Percentiles rank a stretch among this genome's conserved stretches.
phyloP scores from a whole-genome alignment of 2,329 filamentous ascomycete genomes.

The Arthrobotrys iridis region DNA sequence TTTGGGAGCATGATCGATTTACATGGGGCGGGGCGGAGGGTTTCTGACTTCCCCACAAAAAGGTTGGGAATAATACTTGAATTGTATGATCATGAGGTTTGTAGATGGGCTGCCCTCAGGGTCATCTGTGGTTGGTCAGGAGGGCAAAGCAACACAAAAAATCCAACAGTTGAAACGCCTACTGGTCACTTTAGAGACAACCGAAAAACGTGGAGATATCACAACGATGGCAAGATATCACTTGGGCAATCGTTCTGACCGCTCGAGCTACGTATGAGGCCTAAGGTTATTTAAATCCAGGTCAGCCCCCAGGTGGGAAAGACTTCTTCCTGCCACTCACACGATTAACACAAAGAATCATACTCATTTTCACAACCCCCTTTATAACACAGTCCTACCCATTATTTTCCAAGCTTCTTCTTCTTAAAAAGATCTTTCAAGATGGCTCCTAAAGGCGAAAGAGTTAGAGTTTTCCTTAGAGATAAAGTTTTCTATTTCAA shows the following conservation, averaged over 20 bases:
- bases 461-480: constrained; percentile 47
- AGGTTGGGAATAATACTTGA: neutral
- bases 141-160: constrained; percentile 53
- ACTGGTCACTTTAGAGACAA: constrained; percentile 23
- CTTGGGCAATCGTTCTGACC: constrained; percentile 38
- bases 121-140: constrained; percentile 49
- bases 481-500: constrained; percentile 45
- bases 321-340: constrained; percentile 31
- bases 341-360: constrained; percentile 15
- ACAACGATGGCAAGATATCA: constrained; percentile 39
- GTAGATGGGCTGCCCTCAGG: neutral
- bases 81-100: constrained; percentile 31
- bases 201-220: constrained; percentile 40
- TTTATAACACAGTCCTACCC: constrained; percentile 27
- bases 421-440: constrained; percentile 26
- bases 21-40: neutral
- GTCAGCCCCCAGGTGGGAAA: constrained; percentile 42
- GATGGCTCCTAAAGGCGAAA: constrained; percentile 32
- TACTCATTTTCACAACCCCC: neutral
- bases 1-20: neutral
- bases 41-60: neutral
- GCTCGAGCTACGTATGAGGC: neutral
- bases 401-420: neutral
- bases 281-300: constrained; percentile 47
- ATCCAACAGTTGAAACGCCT: constrained; percentile 18